phyloP scores from a whole-genome alignment of 257 asterid species.

The Solanum paucissectum region DNA sequence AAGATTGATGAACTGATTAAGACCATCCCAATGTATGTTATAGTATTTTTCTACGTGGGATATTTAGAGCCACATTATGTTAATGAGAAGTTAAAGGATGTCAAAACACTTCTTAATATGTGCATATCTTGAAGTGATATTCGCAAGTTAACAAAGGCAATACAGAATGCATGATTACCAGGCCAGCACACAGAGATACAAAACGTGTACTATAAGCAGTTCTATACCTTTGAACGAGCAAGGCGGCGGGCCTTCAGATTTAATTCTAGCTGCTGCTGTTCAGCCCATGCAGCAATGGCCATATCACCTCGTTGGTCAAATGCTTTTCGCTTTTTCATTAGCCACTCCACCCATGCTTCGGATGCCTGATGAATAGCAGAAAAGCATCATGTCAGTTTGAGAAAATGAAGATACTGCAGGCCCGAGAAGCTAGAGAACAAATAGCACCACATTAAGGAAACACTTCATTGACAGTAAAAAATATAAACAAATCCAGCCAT shows the following conservation, averaged over 20 bases:
- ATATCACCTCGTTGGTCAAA: slow-evolving; percentile 94
- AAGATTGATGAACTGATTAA: neutral
- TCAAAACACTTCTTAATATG: neutral
- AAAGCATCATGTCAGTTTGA: neutral
- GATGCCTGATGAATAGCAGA: slow-evolving; percentile 53
- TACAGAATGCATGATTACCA: neutral
- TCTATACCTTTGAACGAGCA: slow-evolving; percentile 83
- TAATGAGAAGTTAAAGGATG: neutral
- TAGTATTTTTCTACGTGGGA: neutral
- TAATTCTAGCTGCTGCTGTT: slow-evolving; percentile 84
- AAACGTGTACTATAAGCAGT: neutral
- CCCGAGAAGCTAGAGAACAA: neutral
- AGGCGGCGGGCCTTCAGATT: slow-evolving; percentile 88
- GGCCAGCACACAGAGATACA: neutral
- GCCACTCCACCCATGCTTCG: slow-evolving; percentile 98
- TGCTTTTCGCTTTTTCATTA: slow-evolving; percentile 82
- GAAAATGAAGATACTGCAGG: neutral
- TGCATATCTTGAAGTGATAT: neutral
- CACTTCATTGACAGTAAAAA: neutral
- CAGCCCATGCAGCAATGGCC: slow-evolving; percentile 99
- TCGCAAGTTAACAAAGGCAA: neutral
- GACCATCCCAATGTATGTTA: neutral
- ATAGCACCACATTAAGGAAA: neutral
- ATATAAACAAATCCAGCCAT: neutral
- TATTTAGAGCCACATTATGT: neutral